These are phyloP conservation scores for Ceraceosorus guamensis DNA, from an alignment of 1,284 basidiomycete genomes.

Conservation along the genomic window DNA sequence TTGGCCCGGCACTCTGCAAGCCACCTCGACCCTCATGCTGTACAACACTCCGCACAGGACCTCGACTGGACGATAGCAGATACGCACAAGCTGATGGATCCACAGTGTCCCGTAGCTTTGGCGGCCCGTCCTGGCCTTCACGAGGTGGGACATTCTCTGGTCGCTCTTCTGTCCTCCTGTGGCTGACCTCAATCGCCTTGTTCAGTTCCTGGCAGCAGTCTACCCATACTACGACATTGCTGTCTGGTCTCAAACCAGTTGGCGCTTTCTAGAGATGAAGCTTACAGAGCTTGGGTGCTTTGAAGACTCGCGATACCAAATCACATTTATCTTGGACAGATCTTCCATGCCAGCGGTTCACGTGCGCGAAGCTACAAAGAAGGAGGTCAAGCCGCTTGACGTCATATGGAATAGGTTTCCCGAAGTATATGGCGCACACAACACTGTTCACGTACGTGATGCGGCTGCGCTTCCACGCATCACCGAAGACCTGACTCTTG, in stretches of 20 bases:
- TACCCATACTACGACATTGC: constrained; percentile 44
- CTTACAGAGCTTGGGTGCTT: constrained; percentile 79
- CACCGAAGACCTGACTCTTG: constrained; percentile 33
- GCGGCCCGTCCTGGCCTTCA: neutral
- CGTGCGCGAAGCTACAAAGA: constrained; percentile 57
- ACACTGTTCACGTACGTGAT: constrained; percentile 21
- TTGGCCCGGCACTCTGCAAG: too few species aligned
- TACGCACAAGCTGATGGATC: constrained; percentile 53
- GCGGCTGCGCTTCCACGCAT: neutral
- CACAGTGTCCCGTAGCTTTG: too few species aligned
- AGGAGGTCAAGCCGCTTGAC: constrained; percentile 54
- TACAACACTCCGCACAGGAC: constrained; percentile 66
- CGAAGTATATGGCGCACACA: neutral
- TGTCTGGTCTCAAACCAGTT: constrained; percentile 58
- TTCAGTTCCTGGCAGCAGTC: constrained; percentile 53
- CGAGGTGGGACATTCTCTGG: too few species aligned
- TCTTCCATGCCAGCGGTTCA: constrained; percentile 72
- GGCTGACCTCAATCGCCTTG: neutral
- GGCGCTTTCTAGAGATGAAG: constrained; percentile 87
- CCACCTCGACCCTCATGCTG: constrained; percentile 53
- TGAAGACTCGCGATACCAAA: constrained; percentile 21
- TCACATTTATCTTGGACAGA: constrained; percentile 59
- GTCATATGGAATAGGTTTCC: constrained; percentile 40
- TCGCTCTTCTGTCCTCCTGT: too few species aligned
- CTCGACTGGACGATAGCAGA: constrained; percentile 62